These are phyloP conservation scores for Colletotrichum incanum DNA, from an alignment of 2,329 filamentous ascomycete genomes.

Conservation along the genomic window DNA sequence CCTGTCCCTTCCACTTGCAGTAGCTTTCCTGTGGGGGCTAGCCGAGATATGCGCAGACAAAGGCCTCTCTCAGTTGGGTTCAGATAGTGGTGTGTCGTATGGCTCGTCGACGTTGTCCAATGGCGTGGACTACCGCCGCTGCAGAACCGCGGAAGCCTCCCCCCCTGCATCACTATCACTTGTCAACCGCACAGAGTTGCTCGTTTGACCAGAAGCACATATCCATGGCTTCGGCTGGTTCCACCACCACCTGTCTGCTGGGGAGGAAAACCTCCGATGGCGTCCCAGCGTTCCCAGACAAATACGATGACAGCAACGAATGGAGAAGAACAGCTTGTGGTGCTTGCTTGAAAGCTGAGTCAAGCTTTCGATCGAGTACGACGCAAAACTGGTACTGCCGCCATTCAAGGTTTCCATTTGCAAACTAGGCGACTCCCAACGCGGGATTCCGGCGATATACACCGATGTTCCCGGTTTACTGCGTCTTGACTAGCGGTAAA, in stretches of 20 bases:
- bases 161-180: background rate
- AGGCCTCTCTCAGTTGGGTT: background rate
- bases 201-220: background rate
- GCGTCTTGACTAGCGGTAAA: background rate
- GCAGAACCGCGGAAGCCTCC: background rate
- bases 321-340: no score
- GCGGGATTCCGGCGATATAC: background rate
- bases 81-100: background rate
- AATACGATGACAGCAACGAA: background rate
- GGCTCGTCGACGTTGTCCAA: background rate
- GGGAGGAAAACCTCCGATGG: background rate
- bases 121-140: background rate
- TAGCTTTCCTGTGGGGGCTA: background rate
- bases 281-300: background rate
- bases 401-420: background rate
- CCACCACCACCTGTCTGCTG: background rate
- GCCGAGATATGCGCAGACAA: conserved; percentile 1
- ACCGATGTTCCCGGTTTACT: background rate
- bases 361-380: background rate
- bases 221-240: background rate
- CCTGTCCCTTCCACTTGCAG: background rate
- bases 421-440: background rate
- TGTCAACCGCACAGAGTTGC: background rate
- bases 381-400: background rate
- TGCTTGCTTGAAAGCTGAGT: background rate